Percentiles rank a stretch among this genome's conserved stretches.
Conservation (phyloP, 768 basidiomycete genomes). For the Royoungia palumana region DNA sequence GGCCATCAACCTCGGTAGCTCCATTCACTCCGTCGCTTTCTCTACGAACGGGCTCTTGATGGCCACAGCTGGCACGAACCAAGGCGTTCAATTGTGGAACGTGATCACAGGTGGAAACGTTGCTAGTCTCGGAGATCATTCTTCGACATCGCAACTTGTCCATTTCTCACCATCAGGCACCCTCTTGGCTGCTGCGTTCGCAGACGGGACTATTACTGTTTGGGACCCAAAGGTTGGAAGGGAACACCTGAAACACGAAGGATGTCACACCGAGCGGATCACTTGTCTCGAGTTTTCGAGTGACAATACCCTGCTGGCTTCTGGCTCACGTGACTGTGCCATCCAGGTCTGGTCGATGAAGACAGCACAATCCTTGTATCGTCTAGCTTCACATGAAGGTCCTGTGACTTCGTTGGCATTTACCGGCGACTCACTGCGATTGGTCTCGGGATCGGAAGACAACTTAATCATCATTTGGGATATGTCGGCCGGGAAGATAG, state of each 20-base stretch:
- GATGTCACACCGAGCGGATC: constrained; percentile 9
- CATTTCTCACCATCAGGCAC: constrained; percentile 19
- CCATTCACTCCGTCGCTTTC: constrained; percentile 16
- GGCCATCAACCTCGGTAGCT: neutral
- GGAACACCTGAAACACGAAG: constrained; percentile 15
- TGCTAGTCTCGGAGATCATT: constrained; percentile 15
- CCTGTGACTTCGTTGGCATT: constrained; percentile 20
- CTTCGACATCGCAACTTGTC: constrained; percentile 10
- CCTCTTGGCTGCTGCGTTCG: constrained; percentile 19
- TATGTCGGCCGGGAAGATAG: constrained; percentile 8
- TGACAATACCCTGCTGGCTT: constrained; percentile 13
- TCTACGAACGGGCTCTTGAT: constrained; percentile 9
- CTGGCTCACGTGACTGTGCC: constrained; percentile 14
- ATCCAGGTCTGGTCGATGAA: constrained; percentile 25
- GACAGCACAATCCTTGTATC: constrained; percentile 10
- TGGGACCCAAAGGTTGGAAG: constrained; percentile 22
- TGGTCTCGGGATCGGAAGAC: constrained; percentile 27
- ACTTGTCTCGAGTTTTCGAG: constrained; percentile 20
- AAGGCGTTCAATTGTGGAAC: constrained; percentile 25
- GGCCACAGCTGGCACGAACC: constrained; percentile 12
- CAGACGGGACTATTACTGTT: constrained; percentile 9
- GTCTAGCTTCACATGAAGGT: constrained; percentile 14
- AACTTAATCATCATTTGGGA: constrained; percentile 25
- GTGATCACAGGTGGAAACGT: constrained; percentile 18
- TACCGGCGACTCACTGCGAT: constrained; percentile 12